phyloP scores from a whole-genome alignment of 2,329 filamentous ascomycete genomes.

The Escovopsis sp. region DNA sequence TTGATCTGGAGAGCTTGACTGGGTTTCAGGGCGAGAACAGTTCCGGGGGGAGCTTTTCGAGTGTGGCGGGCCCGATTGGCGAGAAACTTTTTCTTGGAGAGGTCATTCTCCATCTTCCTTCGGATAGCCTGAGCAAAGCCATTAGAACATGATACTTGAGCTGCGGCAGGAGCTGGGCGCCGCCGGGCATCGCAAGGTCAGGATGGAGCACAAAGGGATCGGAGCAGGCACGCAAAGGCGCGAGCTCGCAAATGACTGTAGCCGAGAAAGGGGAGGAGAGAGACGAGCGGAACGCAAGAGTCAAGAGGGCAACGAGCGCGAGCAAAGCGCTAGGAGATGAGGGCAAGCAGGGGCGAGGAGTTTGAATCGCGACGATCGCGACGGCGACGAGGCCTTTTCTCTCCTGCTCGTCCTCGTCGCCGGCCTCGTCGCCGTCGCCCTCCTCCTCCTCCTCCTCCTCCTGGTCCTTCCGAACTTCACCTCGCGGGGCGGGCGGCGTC shows the following conservation, averaged over 20 bases:
- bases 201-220: not conserved
- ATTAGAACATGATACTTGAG: conserved; percentile 2
- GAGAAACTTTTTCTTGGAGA: conserved; percentile 90
- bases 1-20: conserved; percentile 97
- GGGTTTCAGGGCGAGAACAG: conserved; percentile 87
- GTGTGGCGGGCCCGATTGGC: conserved; percentile 66
- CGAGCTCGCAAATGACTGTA: conserved; percentile 2
- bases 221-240: not conserved
- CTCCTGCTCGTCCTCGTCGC: too few relatives aligned
- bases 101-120: conserved; percentile 88
- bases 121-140: conserved; percentile 62
- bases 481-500: not conserved
- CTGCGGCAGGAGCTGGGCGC: too few relatives aligned
- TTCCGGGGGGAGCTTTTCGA: conserved; percentile 89
- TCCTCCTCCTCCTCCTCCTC: too few relatives aligned
- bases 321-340: too few relatives aligned
- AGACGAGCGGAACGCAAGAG: not conserved
- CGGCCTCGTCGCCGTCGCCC: too few relatives aligned
- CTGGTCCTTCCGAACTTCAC: too few relatives aligned
- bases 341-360: too few relatives aligned
- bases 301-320: too few relatives aligned
- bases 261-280: not conserved
- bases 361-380: not conserved
- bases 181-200: conserved; percentile 3
- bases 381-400: not conserved